Percentiles rank a stretch among this genome's conserved stretches.
Evolutionary conservation across 2,329 filamentous ascomycete genomes (phyloP).

Genomic region (Sclerotinia borealis): DNA sequence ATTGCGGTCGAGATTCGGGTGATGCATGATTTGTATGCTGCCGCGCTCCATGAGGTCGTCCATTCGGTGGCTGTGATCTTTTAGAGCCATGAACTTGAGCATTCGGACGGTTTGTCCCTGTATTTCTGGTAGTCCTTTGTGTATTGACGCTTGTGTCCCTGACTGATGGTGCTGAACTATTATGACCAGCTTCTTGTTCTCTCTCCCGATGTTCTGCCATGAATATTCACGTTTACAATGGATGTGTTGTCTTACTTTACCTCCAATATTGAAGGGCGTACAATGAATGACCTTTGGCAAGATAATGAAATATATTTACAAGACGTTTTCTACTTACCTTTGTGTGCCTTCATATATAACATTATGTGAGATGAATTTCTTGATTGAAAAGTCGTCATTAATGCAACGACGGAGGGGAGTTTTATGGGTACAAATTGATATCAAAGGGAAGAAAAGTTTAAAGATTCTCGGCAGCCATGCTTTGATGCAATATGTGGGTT

Average conservation of each 20-base stretch:
- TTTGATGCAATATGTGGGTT: not conserved
- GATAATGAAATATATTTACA: not conserved
- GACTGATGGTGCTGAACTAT: not conserved
- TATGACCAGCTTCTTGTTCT: not conserved
- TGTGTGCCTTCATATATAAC: not conserved
- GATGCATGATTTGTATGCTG: not conserved
- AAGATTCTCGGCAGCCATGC: not conserved
- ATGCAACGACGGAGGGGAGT: not conserved
- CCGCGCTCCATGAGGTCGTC: not conserved
- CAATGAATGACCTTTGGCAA: not conserved
- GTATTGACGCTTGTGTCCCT: slow-evolving; percentile 1
- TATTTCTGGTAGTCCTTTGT: not conserved
- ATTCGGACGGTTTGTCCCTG: not conserved
- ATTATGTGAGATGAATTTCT: not conserved
- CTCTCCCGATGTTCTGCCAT: slow-evolving; percentile 1
- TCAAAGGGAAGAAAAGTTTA: not conserved
- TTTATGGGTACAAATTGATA: not conserved
- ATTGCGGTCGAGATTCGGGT: not conserved
- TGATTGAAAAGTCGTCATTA: not conserved
- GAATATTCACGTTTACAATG: not conserved
- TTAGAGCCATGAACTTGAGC: not conserved
- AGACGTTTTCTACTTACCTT: not conserved
- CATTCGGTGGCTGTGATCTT: not conserved
- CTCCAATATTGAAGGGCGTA: not conserved
- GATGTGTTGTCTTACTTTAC: not conserved